A percentile compares a stretch with the other conserved stretches of the same genome.
phyloP scores from a whole-genome alignment of 2,329 filamentous ascomycete genomes.

The Ilyonectria robusta region DNA sequence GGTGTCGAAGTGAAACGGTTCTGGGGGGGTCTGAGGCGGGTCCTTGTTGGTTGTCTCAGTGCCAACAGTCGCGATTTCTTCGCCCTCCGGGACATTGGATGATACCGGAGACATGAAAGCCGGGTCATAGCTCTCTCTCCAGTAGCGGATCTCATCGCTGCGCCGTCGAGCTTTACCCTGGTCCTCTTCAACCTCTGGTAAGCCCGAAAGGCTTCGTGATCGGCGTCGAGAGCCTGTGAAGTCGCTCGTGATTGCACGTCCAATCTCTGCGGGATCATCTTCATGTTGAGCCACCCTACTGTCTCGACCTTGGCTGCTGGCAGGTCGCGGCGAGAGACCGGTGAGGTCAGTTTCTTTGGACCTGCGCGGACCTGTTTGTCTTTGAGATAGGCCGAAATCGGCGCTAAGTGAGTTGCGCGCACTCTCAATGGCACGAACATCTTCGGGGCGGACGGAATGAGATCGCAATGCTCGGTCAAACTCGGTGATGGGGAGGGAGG shows the following conservation, averaged over 20 bases:
- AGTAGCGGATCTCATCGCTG: constrained; percentile 75
- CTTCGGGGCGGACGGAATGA: constrained; percentile 71
- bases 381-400: constrained; percentile 57
- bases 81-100: constrained; percentile 59
- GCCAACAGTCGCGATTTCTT: constrained; percentile 49
- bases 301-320: constrained; percentile 70
- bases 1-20: constrained; percentile 70
- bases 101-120: constrained; percentile 67
- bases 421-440: constrained; percentile 67
- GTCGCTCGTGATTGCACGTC: constrained; percentile 73
- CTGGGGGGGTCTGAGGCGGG: constrained; percentile 56
- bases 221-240: constrained; percentile 64
- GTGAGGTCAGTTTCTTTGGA: constrained; percentile 59
- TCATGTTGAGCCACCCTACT: constrained; percentile 55
- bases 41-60: constrained; percentile 51
- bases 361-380: constrained; percentile 47
- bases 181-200: constrained; percentile 58
- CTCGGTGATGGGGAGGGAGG: constrained; percentile 72
- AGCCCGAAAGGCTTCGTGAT: constrained; percentile 72
- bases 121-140: constrained; percentile 72
- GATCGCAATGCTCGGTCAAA: constrained; percentile 73
- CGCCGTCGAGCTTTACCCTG: constrained; percentile 62
- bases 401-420: constrained; percentile 67
- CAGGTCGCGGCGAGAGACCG: constrained; percentile 73
- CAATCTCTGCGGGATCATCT: constrained; percentile 69